Evolutionary conservation across 2,329 filamentous ascomycete genomes (phyloP).

Genomic region (Elsinoe batatas): DNA sequence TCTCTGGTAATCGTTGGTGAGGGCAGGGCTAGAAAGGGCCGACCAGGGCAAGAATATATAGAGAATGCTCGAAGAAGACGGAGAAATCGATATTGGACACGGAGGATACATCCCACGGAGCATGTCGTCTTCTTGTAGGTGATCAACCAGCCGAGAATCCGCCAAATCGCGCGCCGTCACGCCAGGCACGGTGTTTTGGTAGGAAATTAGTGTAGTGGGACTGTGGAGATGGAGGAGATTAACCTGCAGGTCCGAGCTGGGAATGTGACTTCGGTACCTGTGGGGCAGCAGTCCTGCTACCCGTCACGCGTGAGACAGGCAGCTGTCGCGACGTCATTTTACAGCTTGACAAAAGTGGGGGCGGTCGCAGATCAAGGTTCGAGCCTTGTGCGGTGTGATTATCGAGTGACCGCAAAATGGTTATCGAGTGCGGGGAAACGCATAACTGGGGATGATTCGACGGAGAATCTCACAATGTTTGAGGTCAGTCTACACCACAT

Average conservation of each 20-base stretch:
- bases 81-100: constrained; percentile 4
- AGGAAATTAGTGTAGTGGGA: constrained; percentile 1
- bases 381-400: background rate
- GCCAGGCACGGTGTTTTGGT: background rate
- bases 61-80: constrained; percentile 7
- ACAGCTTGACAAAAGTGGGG: too few relatives aligned
- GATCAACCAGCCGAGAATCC: background rate
- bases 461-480: background rate
- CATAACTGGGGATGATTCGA: background rate
- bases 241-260: background rate
- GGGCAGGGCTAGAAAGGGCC: constrained; percentile 6
- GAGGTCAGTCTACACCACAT: background rate
- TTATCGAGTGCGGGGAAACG: constrained; percentile 10
- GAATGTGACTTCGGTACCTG: background rate
- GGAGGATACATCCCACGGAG: background rate
- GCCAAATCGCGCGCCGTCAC: background rate
- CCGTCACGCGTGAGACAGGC: background rate
- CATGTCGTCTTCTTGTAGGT: background rate
- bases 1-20: constrained; percentile 10
- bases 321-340: constrained; percentile 4
- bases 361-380: background rate
- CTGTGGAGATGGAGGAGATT: constrained; percentile 10
- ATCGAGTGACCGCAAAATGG: too few relatives aligned
- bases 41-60: background rate
- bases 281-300: background rate